Evolutionary conservation across 2,329 filamentous ascomycete species (phyloP), one percentile per base, ranked within the genome.

Genomic region (Dactylonectria estremocensis): DNA sequence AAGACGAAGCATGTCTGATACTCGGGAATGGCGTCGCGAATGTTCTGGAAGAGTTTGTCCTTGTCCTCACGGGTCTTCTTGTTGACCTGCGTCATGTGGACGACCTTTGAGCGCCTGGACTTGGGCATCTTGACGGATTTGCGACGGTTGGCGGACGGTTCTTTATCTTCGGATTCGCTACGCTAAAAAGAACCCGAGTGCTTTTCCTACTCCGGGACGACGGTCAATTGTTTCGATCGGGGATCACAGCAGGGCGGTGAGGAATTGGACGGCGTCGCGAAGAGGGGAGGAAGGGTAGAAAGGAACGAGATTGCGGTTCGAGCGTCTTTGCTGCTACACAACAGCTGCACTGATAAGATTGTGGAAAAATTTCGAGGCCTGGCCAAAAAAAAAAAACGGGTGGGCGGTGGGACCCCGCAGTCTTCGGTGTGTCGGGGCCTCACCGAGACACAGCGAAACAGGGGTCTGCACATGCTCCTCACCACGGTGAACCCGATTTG

Each of bases 1-100:
- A 99, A 97, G 80, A 98, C 93, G 84, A 97, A 97, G 84, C 95
- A 93, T 87, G 95, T 91, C 83, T 95, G 90, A 87, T 95, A 97
- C 78, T 93, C 86, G 79, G 95, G 92, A 68, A 97, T 88, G 78
- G 91, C 91, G 80, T 95, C 92, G 81, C 95, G 94, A 72, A 99
- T 92, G 81, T 93, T 94, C 82, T 92, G 87, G 85, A 95, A 97
- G 70, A 98, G 92, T 79, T 92, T 91, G 79, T 95, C 90, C 82
- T 95, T 95, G 82, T 98, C 93, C 86, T 97, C 97, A 83, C 93
- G 92, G 70, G 90, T 92, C 87, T 98, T 98, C 87, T 97, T 98
- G 82, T 90, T 86, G 77, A 96, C 95, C 86, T 96, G 92, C 75
- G 95, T 95, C 80, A 97, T 90, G 86, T 97, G 93, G 75, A 97